Conservation (phyloP, 1,284 basidiomycete genomes). For the Apiotrichum sp. region DNA sequence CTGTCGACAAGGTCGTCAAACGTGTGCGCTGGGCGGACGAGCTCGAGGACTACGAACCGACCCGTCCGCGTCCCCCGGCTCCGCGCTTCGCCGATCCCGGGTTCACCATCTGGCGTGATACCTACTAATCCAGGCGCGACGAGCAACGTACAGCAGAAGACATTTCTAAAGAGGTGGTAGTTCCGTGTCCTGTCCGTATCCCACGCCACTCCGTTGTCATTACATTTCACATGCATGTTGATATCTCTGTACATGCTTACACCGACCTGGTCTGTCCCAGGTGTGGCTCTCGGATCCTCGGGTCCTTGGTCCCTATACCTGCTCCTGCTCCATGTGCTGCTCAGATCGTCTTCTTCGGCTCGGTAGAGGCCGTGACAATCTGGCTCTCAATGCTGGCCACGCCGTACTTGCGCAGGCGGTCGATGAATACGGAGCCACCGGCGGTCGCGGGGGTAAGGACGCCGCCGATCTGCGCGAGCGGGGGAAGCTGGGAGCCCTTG, state of each 20-base stretch:
- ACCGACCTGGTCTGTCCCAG: not conserved
- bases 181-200: too few species aligned
- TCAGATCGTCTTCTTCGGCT: slow-evolving; percentile 3
- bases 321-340: not conserved
- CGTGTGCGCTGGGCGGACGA: slow-evolving; percentile 9
- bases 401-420: slow-evolving; percentile 52
- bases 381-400: slow-evolving; percentile 23
- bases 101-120: slow-evolving; percentile 33
- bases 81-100: slow-evolving; percentile 16
- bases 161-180: too few species aligned
- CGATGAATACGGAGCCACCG: slow-evolving; percentile 64
- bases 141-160: too few species aligned
- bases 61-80: too few species aligned
- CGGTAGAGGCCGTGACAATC: slow-evolving; percentile 6
- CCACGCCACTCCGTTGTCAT: not conserved
- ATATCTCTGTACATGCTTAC: not conserved
- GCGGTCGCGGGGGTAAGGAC: slow-evolving; percentile 71
- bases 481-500: slow-evolving; percentile 53
- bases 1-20: too few species aligned
- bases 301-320: not conserved
- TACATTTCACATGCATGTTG: slow-evolving; percentile 2
- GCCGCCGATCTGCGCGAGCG: slow-evolving; percentile 60
- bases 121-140: slow-evolving; percentile 9
- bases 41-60: too few species aligned
- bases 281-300: too few species aligned